Conservation (phyloP, 768 basidiomycete genomes). For the Mycena kentingensis region DNA sequence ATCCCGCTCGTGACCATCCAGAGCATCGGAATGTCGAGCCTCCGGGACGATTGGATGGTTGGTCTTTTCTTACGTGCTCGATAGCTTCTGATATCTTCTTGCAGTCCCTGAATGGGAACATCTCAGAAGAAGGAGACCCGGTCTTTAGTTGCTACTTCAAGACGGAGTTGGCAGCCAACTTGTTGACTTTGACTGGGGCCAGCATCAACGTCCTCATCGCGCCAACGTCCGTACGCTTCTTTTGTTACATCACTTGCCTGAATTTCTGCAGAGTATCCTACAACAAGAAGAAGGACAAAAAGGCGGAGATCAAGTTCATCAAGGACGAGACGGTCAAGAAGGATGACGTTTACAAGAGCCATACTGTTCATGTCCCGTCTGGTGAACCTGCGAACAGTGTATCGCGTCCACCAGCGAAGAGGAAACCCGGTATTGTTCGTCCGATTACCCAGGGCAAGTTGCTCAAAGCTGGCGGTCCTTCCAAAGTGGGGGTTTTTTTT, state of each 20-base stretch:
- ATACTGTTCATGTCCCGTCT: conserved; percentile 82
- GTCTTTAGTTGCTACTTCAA: conserved; percentile 91
- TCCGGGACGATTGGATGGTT: conserved; percentile 96
- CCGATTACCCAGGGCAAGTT: conserved; percentile 87
- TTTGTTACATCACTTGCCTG: not conserved
- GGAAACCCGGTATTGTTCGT: conserved; percentile 83
- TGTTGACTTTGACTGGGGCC: conserved; percentile 79
- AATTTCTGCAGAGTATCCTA: conserved; percentile 69
- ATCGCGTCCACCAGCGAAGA: conserved; percentile 82
- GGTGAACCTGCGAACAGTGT: conserved; percentile 84
- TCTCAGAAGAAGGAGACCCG: conserved; percentile 93
- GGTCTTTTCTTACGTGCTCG: conserved; percentile 21
- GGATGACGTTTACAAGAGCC: conserved; percentile 92
- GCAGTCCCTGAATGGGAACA: conserved; percentile 75
- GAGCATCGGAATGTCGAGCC: conserved; percentile 80
- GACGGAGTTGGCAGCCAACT: conserved; percentile 85
- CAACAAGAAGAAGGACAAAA: conserved; percentile 96
- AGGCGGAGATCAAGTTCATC: conserved; percentile 78
- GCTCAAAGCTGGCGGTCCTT: conserved; percentile 74
- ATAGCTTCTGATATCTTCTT: conserved; percentile 5
- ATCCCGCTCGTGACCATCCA: conserved; percentile 88
- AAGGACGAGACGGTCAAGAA: conserved; percentile 84
- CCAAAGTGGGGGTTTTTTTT: conserved; percentile 42
- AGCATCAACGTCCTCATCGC: conserved; percentile 72
- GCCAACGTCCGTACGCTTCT: conserved; percentile 63